A percentile compares a stretch with the other conserved stretches of the same genome.
These are phyloP conservation scores for Ajuga chamaepitys DNA, from an alignment of 257 asterid species.

Conservation along the genomic window DNA sequence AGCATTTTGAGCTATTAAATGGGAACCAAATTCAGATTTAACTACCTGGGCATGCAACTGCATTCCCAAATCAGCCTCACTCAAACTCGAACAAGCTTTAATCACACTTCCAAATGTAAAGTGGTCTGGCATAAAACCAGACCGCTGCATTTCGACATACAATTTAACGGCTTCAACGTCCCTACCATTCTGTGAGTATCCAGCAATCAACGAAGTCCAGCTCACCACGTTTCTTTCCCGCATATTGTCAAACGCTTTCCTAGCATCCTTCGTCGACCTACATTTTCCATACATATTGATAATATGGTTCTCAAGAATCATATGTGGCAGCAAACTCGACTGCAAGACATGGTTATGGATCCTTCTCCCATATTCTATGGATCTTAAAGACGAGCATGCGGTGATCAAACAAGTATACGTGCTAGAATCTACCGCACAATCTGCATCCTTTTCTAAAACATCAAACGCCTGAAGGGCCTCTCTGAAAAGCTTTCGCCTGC, in stretches of 20 bases:
- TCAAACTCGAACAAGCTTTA: slow-evolving; percentile 46
- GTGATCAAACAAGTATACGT: slow-evolving; percentile 46
- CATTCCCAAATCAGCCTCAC: slow-evolving; percentile 33
- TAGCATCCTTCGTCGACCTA: slow-evolving; percentile 48
- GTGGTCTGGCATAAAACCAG: slow-evolving; percentile 46
- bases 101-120: slow-evolving; percentile 65
- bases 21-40: slow-evolving; percentile 50
- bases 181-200: slow-evolving; percentile 49
- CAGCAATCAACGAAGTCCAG: slow-evolving; percentile 68
- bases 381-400: slow-evolving; percentile 53
- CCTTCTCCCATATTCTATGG: slow-evolving; percentile 40
- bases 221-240: slow-evolving; percentile 53
- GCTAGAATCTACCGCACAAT: slow-evolving; percentile 31
- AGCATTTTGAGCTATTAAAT: slow-evolving; percentile 63
- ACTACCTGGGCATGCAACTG: slow-evolving; percentile 58
- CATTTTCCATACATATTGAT: slow-evolving; percentile 79
- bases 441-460: slow-evolving; percentile 22
- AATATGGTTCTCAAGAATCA: slow-evolving; percentile 62
- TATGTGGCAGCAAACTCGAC: slow-evolving; percentile 39
- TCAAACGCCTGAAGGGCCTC: slow-evolving; percentile 50
- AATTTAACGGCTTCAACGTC: slow-evolving; percentile 45
- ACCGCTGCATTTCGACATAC: slow-evolving; percentile 45
- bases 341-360: slow-evolving; percentile 39
- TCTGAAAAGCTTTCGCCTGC: slow-evolving; percentile 47
- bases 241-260: slow-evolving; percentile 57